phyloP scores from a whole-genome alignment of 345 rosid genomes.

The Lepidium didymum region DNA sequence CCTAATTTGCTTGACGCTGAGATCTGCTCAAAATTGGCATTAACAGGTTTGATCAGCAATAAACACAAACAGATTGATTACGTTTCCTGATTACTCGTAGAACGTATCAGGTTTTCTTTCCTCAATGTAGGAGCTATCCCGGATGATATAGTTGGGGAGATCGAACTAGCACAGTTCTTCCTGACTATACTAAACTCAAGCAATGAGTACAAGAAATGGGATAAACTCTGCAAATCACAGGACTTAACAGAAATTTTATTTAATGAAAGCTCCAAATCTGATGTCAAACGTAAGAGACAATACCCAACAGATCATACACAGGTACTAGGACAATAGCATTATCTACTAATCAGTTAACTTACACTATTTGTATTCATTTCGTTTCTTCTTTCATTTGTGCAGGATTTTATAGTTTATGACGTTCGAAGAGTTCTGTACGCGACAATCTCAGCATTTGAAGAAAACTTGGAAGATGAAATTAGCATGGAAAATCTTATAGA shows the following conservation, averaged over 20 bases:
- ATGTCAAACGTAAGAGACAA: slow-evolving; percentile 34
- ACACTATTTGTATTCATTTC: not conserved
- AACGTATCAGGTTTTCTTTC: not conserved
- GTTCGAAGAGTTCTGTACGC: slow-evolving; percentile 47
- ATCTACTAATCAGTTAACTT: not conserved
- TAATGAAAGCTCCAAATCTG: slow-evolving; percentile 4
- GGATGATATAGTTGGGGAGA: slow-evolving; percentile 44
- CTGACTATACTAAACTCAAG: slow-evolving; percentile 52
- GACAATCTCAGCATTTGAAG: slow-evolving; percentile 35
- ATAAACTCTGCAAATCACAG: slow-evolving; percentile 27
- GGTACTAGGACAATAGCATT: slow-evolving; percentile 28
- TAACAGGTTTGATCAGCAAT: slow-evolving; percentile 50
- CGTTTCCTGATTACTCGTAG: not conserved
- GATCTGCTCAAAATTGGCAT: slow-evolving; percentile 64
- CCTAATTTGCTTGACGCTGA: slow-evolving; percentile 43
- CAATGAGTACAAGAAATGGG: slow-evolving; percentile 68
- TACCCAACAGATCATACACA: slow-evolving; percentile 72
- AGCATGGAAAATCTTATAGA: slow-evolving; percentile 43
- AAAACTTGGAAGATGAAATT: slow-evolving; percentile 26
- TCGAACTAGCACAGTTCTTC: slow-evolving; percentile 49
- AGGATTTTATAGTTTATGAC: slow-evolving; percentile 61
- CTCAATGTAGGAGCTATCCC: slow-evolving; percentile 53
- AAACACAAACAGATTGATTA: not conserved
- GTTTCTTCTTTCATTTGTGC: not conserved
- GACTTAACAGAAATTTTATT: slow-evolving; percentile 15